Evolutionary conservation across 2,329 filamentous ascomycete genomes (phyloP), one percentile per base, ranked within the genome.

Genomic region (Aureobasidium sp.): DNA sequence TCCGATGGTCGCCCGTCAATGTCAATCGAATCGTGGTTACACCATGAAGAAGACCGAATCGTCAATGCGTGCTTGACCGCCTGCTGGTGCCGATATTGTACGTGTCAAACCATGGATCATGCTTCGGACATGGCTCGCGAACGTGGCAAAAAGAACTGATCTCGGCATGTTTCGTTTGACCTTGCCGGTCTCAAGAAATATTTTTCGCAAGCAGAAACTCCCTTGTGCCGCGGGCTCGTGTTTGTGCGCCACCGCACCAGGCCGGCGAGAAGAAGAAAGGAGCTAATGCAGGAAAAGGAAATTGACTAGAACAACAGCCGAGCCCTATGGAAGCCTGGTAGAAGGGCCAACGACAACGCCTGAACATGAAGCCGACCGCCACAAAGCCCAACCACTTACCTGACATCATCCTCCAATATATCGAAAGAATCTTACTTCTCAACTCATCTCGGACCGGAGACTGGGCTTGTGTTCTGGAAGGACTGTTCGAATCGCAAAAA

Each of bases 331-430:
- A 48, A 35, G 30, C 35, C 35, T 19, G 35, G 17, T 19, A 8
- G 5, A 25, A 24, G 21, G 19, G 21, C 6, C n/a, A 48, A 21
- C 16, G 39, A 34, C 16, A 30, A 24, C 35, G 34, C 17, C 34
- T 17, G 21, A 21, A 4, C 24, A 51, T 32, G 19, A 34, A 41
- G 32, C 14, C 32, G 16, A 4, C 30, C 29, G 35, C 44, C 34
- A 50, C 47, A n/a, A 16, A 34, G 35, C 16, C 12, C 34, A 22
- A 38, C 24, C 17, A 41, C 27, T n/a, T n/a, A 48, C 17, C 40
- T 51, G 48, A 51, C 48, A 51, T 51, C 35, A 40, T 14, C 7
- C 11, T 41, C 37, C 48, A 41, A 51, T 51, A 51, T 34, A 41
- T 41, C 48, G 48, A 41, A 32, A 37, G 19, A 24, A 14, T 40